Evolutionary conservation across 1,284 basidiomycete species (phyloP).

Genomic region (Amylostereum chailletii): DNA sequence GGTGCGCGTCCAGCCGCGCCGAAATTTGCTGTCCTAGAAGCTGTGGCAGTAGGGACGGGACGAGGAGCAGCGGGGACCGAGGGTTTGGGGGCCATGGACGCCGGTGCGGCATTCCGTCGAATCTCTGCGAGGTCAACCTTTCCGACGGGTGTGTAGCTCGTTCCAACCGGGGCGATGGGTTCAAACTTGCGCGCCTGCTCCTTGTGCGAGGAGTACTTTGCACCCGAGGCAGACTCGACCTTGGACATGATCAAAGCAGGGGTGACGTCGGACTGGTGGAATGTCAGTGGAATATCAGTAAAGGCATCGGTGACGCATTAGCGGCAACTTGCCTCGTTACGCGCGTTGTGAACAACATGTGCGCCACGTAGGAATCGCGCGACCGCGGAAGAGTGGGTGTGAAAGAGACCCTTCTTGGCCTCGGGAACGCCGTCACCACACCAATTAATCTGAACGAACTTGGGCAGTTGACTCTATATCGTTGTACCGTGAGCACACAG

Average conservation of each 20-base stretch:
- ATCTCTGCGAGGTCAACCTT: constrained; percentile 59
- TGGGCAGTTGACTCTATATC: constrained; percentile 71
- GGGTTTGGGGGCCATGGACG: constrained; percentile 25
- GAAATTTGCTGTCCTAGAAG: constrained; percentile 26
- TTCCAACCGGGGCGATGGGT: constrained; percentile 67
- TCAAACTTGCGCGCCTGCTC: constrained; percentile 55
- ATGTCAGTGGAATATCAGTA: background rate
- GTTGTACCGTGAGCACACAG: background rate
- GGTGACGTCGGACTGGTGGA: constrained; percentile 65
- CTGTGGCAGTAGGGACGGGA: constrained; percentile 34
- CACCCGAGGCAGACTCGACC: constrained; percentile 87
- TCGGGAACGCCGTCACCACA: constrained; percentile 96
- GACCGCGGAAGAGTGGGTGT: constrained; percentile 80
- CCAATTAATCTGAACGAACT: constrained; percentile 91
- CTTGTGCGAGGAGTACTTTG: constrained; percentile 79
- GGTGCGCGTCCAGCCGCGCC: constrained; percentile 24
- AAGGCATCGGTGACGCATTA: constrained; percentile 2
- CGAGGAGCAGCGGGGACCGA: constrained; percentile 29
- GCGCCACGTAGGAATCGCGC: constrained; percentile 76
- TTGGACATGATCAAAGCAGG: constrained; percentile 78
- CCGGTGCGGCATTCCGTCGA: constrained; percentile 32
- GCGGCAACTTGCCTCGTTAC: constrained; percentile 64
- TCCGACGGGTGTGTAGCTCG: constrained; percentile 65
- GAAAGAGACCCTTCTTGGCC: constrained; percentile 87
- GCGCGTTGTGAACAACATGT: constrained; percentile 88